Evolutionary conservation across 768 basidiomycete species (phyloP), one percentile per base, ranked within the genome.

Genomic region (Psilocybe cubensis): DNA sequence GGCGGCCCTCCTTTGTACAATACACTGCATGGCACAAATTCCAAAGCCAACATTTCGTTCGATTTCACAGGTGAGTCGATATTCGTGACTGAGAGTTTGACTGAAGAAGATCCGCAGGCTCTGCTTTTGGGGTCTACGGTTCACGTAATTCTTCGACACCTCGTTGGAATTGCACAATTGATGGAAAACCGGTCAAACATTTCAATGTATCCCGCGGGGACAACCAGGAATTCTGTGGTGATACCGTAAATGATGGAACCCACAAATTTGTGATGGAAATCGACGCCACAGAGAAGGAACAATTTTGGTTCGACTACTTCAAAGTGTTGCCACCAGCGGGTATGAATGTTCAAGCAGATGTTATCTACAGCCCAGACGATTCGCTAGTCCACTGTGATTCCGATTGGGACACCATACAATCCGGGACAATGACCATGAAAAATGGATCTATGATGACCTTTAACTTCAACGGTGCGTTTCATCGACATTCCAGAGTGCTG

Each of bases 301-400:
- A 67, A 0, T 72, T 72, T 38, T 70, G 69, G 68, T 61, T 70
- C 28, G 69, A 72, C 43, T 58, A 63, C 18, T 41, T 72, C 43
- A 57, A 63, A 27, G 69, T 63, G 41, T 41, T 61, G 10, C 68
- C 71, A 28, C 65, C 67, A 2, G 47, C 65, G 0, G 24, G 35
- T n/a, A 57, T 25, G 25, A 23, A n/a, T 27, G 45, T 55, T 23
- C n/a, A 40, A 3, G 54, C 51, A 17, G 46, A 48, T n/a, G 28
- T 48, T 9, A 18, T 48, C 3, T 48, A 29, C 31, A 28, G 27
- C 10, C n/a, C 24, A 28, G 46, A 48, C 25, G 46, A 48, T 14
- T 48, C 27, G 12, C 5, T 48, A 17, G 14, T 48, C 17, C 27
- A 48, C 18, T 48, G 46, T n/a, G 46, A 48, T 24, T n/a, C 46